Evolutionary conservation across 176 grass and related monocot genomes (phyloP).

Genomic region (Eremochloa ophiuroides): DNA sequence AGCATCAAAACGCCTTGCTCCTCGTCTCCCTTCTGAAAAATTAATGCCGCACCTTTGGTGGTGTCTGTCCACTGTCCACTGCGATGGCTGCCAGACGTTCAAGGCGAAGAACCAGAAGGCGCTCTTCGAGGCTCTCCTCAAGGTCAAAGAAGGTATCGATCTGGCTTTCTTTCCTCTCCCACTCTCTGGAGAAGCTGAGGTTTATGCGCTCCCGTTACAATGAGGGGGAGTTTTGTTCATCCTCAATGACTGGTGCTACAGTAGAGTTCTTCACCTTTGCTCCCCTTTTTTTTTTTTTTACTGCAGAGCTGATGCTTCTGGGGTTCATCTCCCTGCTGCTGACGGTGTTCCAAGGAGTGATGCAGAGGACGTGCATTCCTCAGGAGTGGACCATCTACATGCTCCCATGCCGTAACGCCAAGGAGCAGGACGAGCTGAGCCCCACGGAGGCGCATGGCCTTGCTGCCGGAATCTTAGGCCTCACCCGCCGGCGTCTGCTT

Average conservation of each 20-base stretch:
- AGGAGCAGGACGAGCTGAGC: neutral
- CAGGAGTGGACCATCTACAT: constrained; percentile 51
- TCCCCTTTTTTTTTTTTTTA: too few relatives aligned
- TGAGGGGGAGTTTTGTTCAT: neutral
- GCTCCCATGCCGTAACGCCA: constrained; percentile 58
- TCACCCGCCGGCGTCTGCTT: constrained; percentile 47
- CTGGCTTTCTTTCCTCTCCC: neutral
- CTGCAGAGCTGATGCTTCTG: constrained; percentile 93
- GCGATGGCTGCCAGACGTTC: constrained; percentile 37
- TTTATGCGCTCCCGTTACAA: neutral
- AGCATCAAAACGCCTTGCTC: neutral
- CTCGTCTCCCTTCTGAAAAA: neutral
- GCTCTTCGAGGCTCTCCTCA: constrained; percentile 87
- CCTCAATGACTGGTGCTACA: neutral
- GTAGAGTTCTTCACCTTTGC: neutral
- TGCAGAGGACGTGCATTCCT: constrained; percentile 76
- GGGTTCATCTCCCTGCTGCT: constrained; percentile 96
- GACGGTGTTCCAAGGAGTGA: constrained; percentile 68
- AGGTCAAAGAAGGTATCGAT: constrained; percentile 86
- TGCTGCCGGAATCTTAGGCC: constrained; percentile 22
- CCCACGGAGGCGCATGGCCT: constrained; percentile 11
- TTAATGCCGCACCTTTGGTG: neutral
- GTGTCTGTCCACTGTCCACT: neutral
- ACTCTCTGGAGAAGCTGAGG: neutral
- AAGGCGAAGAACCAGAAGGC: constrained; percentile 82